Evolutionary conservation across 2,329 filamentous ascomycete genomes (phyloP).

Genomic region (Reticulascus tulasneorum): DNA sequence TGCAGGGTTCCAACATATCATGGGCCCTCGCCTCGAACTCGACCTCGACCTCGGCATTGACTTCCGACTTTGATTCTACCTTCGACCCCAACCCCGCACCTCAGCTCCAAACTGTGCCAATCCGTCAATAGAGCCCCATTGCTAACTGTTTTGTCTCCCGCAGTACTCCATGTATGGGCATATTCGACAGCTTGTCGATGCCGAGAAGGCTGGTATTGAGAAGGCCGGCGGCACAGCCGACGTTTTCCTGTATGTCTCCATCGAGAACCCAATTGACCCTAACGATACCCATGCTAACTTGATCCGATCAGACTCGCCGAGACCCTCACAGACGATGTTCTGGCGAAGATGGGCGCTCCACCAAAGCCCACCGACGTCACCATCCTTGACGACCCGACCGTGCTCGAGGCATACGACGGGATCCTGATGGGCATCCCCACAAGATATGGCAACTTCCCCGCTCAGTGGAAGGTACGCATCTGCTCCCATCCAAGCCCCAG

Average conservation of each 20-base stretch:
- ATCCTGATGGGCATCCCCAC: constrained; percentile 95
- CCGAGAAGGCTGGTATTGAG: constrained; percentile 87
- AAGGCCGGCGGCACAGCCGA: constrained; percentile 78
- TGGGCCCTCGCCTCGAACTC: too few relatives aligned
- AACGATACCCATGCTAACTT: constrained; percentile 1
- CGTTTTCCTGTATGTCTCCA: constrained; percentile 66
- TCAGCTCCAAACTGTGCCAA: constrained; percentile 1
- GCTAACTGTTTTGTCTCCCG: constrained; percentile 2
- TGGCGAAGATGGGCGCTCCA: constrained; percentile 87
- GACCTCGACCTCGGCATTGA: too few relatives aligned
- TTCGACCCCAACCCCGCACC: not conserved
- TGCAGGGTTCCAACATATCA: too few relatives aligned
- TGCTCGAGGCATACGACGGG: constrained; percentile 71
- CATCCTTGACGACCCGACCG: constrained; percentile 52
- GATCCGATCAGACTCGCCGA: constrained; percentile 62
- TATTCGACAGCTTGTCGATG: constrained; percentile 77
- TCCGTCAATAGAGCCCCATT: not conserved
- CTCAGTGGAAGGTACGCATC: constrained; percentile 72
- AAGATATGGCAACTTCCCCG: constrained; percentile 94
- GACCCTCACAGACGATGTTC: constrained; percentile 79
- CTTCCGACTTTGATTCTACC: too few relatives aligned
- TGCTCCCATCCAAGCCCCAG: not conserved
- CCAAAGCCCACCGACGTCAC: constrained; percentile 66
- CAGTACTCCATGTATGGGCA: constrained; percentile 96
- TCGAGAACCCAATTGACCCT: not conserved